Percentiles rank a stretch among this genome's conserved stretches.
These are phyloP conservation scores for Parafenestella ontariensis DNA, from an alignment of 2,329 filamentous ascomycete genomes.

Conservation along the genomic window DNA sequence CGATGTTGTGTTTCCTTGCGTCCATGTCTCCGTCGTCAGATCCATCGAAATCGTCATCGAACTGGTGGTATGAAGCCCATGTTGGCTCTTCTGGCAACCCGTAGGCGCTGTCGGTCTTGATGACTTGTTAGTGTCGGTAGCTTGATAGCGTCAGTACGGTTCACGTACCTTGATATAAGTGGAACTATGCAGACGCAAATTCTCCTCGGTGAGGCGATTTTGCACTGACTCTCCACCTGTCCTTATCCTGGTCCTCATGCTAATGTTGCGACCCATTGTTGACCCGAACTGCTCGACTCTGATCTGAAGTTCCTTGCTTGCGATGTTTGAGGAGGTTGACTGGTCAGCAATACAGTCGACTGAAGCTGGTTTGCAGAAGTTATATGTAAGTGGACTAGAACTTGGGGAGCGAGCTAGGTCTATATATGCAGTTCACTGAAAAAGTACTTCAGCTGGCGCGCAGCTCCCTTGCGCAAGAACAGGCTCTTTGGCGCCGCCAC, in stretches of 20 bases:
- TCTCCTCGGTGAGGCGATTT: conserved; percentile 37
- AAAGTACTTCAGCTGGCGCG: conserved; percentile 13
- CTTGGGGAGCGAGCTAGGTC: background rate
- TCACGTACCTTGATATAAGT: conserved; percentile 30
- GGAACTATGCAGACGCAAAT: conserved; percentile 39
- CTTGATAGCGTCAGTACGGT: background rate
- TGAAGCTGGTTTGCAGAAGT: background rate
- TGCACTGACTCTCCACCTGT: too few relatives aligned
- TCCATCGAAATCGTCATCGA: conserved; percentile 26
- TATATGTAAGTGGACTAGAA: background rate
- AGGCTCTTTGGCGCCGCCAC: conserved; percentile 26
- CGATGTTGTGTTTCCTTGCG: conserved; percentile 23
- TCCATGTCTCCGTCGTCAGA: conserved; percentile 33
- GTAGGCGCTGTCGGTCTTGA: conserved; percentile 12
- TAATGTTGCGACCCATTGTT: background rate
- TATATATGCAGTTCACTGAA: conserved; percentile 18
- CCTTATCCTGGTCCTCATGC: background rate
- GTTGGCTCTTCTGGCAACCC: conserved; percentile 21
- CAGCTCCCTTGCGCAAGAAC: conserved; percentile 20
- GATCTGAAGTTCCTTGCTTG: background rate
- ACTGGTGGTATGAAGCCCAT: conserved; percentile 20
- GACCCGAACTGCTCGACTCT: background rate
- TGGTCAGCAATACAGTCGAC: background rate
- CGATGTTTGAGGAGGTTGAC: background rate
- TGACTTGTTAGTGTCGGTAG: conserved; percentile 9